These are phyloP conservation scores for Fragaria ananassa DNA, from an alignment of 306 rosid species.

Conservation along the genomic window DNA sequence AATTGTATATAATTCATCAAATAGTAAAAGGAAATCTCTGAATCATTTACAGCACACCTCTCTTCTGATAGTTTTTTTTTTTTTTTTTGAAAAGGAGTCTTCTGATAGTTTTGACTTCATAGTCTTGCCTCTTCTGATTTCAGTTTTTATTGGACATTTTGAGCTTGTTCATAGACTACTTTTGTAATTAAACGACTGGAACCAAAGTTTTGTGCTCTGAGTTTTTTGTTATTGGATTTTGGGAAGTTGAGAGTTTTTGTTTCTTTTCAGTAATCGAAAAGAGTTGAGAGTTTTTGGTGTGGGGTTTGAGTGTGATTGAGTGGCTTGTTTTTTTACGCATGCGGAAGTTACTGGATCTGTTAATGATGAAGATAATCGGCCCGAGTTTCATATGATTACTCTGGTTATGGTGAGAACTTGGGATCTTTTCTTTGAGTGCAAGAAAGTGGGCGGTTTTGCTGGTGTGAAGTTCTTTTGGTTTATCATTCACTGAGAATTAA, in stretches of 20 bases:
- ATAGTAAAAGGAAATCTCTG: background rate
- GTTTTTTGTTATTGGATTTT: too few relatives aligned
- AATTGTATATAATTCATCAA: background rate
- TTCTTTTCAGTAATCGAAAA: too few relatives aligned
- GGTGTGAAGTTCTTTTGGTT: background rate
- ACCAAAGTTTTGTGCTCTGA: too few relatives aligned
- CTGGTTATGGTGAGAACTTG: conserved; percentile 60
- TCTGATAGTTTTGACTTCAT: too few relatives aligned
- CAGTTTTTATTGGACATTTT: too few relatives aligned
- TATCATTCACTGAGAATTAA: background rate
- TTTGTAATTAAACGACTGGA: too few relatives aligned
- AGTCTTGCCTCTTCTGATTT: too few relatives aligned
- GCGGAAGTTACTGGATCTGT: conserved; percentile 68
- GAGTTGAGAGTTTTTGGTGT: too few relatives aligned
- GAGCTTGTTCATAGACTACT: too few relatives aligned
- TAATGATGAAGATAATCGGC: conserved; percentile 50
- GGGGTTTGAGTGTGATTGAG: too few relatives aligned
- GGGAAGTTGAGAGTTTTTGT: too few relatives aligned
- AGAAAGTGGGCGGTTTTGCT: background rate
- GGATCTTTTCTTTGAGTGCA: conserved; percentile 9
- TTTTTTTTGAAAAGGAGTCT: background rate
- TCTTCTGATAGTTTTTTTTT: too few relatives aligned
- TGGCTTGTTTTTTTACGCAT: conserved; percentile 32
- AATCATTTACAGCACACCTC: background rate
- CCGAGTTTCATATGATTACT: conserved; percentile 79